phyloP scores from a whole-genome alignment of 805 yeast genomes.

The Saccharomycopsis capsularis region DNA sequence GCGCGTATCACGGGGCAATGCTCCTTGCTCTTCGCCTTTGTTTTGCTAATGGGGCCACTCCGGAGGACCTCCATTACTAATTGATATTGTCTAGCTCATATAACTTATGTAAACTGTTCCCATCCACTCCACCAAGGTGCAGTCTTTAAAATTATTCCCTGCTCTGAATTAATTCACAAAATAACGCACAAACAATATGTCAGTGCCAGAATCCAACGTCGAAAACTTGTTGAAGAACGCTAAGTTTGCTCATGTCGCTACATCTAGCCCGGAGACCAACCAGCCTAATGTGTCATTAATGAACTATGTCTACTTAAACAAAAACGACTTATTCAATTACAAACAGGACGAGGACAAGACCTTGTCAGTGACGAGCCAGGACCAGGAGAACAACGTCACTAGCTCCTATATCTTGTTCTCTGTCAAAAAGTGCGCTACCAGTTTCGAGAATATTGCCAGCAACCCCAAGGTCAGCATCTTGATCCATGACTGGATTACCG shows the following conservation, averaged over 20 bases:
- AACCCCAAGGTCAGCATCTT: constrained; percentile 79
- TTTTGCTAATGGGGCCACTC: too few relatives aligned
- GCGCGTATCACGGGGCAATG: too few relatives aligned
- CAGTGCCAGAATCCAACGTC: constrained; percentile 22
- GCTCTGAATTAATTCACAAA: too few relatives aligned
- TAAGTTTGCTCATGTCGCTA: constrained; percentile 77
- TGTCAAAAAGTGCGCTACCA: constrained; percentile 64
- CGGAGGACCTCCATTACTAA: too few relatives aligned
- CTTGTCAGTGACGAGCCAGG: not conserved
- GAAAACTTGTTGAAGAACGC: constrained; percentile 48
- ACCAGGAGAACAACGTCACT: constrained; percentile 29
- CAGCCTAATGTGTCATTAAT: constrained; percentile 84
- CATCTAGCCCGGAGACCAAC: constrained; percentile 50
- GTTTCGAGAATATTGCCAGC: constrained; percentile 56
- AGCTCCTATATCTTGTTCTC: constrained; percentile 59
- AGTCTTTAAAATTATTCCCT: too few relatives aligned
- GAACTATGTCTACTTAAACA: constrained; percentile 71
- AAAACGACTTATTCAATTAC: constrained; percentile 29
- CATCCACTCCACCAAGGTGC: too few relatives aligned
- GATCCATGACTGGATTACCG: constrained; percentile 86
- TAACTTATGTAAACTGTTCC: too few relatives aligned
- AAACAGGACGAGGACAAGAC: not conserved
- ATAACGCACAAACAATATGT: too few relatives aligned
- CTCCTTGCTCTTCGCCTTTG: too few relatives aligned
- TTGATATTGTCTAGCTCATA: too few relatives aligned